Conservation (phyloP, 225 moss, liverwort and hornwort species). For the Sphagnum contortum region DNA sequence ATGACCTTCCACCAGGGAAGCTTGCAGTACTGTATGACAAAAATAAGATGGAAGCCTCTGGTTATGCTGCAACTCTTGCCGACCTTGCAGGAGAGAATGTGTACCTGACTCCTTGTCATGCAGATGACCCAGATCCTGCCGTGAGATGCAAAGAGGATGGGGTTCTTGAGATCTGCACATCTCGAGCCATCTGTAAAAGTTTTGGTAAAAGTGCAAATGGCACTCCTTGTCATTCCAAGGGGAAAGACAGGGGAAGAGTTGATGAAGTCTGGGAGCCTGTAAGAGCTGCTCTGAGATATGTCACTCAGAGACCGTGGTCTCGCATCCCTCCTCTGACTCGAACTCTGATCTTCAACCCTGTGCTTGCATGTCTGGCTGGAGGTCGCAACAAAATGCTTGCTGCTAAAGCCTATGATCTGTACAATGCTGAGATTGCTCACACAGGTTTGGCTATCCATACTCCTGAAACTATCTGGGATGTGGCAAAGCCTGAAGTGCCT, state of each 20-base stretch:
- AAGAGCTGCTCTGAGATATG: slow-evolving; percentile 26
- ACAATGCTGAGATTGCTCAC: slow-evolving; percentile 28
- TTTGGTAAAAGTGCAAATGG: slow-evolving; percentile 1
- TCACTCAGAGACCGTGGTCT: slow-evolving; percentile 33
- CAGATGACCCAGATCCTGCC: slow-evolving; percentile 18
- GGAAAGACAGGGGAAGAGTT: not conserved
- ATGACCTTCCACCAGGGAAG: slow-evolving; percentile 20
- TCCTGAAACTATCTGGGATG: slow-evolving; percentile 40
- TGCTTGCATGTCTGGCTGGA: slow-evolving; percentile 28
- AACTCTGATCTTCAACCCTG: slow-evolving; percentile 32
- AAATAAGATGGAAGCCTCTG: slow-evolving; percentile 44
- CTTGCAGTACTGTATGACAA: slow-evolving; percentile 34
- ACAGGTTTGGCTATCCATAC: slow-evolving; percentile 32
- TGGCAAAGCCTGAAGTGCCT: slow-evolving; percentile 34
- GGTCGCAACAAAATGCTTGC: slow-evolving; percentile 45
- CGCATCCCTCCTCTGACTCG: slow-evolving; percentile 30
- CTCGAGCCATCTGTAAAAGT: slow-evolving; percentile 9
- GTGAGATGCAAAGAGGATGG: slow-evolving; percentile 35
- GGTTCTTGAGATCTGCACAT: slow-evolving; percentile 25
- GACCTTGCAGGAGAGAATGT: slow-evolving; percentile 24
- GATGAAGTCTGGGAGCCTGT: slow-evolving; percentile 28
- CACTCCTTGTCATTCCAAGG: not conserved
- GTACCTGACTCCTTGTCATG: slow-evolving; percentile 29
- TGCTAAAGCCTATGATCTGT: slow-evolving; percentile 31
- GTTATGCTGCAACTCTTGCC: slow-evolving; percentile 35